Evolutionary conservation across 1,139 yeast species (phyloP).

Genomic region (Zhuliangozyma parablackwelliae): DNA sequence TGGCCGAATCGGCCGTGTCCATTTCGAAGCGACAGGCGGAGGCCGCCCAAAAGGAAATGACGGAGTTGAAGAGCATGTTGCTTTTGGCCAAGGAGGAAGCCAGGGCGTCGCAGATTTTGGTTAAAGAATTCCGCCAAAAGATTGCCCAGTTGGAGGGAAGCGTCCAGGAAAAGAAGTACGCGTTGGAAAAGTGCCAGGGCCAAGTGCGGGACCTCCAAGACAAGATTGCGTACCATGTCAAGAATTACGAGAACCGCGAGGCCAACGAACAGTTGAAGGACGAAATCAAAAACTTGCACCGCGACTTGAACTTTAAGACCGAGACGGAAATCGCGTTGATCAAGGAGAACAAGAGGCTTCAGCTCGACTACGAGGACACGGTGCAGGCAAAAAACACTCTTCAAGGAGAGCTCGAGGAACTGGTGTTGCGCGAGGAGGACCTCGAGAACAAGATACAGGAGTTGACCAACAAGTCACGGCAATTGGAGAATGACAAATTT

Average conservation of each 20-base stretch:
- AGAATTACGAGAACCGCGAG: constrained; percentile 43
- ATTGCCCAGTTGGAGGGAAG: constrained; percentile 54
- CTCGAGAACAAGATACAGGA: constrained; percentile 41
- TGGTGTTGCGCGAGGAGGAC: constrained; percentile 49
- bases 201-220: constrained; percentile 40
- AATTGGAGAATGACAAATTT: constrained; percentile 40
- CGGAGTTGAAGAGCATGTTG: constrained; percentile 51
- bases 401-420: constrained; percentile 49
- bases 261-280: constrained; percentile 43
- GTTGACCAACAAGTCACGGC: constrained; percentile 44
- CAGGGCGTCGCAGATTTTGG: constrained; percentile 52
- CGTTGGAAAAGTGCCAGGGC: constrained; percentile 49
- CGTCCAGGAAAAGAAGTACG: constrained; percentile 55
- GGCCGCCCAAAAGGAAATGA: constrained; percentile 50
- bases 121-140: constrained; percentile 53
- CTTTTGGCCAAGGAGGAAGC: constrained; percentile 56
- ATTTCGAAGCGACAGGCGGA: constrained; percentile 62
- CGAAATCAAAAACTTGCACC: constrained; percentile 56
- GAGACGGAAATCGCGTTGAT: constrained; percentile 62
- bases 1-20: constrained; percentile 71
- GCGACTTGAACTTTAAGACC: constrained; percentile 53
- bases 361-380: constrained; percentile 58
- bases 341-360: constrained; percentile 59
- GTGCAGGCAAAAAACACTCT: constrained; percentile 43
- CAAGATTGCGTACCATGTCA: constrained; percentile 51